A percentile compares a stretch with the other conserved stretches of the same genome.
Evolutionary conservation across 768 basidiomycete genomes (phyloP).

Genomic region (Zangia roseola): DNA sequence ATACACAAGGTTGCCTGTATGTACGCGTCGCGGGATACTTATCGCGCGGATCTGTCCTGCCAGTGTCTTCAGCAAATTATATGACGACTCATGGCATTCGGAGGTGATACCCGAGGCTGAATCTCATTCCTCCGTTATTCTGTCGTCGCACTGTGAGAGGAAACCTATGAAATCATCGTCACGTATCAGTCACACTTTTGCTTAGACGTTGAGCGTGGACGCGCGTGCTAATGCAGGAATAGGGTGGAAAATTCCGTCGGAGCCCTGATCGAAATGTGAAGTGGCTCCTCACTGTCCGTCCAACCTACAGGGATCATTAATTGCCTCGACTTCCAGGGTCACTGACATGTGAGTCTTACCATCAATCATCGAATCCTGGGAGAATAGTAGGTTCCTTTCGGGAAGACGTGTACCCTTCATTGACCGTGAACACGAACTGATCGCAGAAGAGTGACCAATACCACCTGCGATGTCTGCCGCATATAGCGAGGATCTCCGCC

Average conservation of each 20-base stretch:
- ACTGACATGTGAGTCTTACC: constrained; percentile 32
- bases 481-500: constrained; percentile 43
- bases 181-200: not conserved
- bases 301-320: constrained; percentile 23
- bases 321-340: constrained; percentile 15
- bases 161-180: constrained; percentile 16
- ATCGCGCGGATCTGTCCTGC: constrained; percentile 22
- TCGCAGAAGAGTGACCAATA: constrained; percentile 7
- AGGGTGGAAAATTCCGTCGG: constrained; percentile 38
- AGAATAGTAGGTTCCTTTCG: constrained; percentile 36
- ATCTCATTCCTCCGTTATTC: constrained; percentile 9
- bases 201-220: constrained; percentile 6
- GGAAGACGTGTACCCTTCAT: constrained; percentile 36
- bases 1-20: constrained; percentile 37
- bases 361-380: constrained; percentile 38
- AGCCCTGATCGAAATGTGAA: constrained; percentile 45
- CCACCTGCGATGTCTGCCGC: constrained; percentile 40
- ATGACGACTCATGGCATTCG: constrained; percentile 21
- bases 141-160: constrained; percentile 35
- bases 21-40: constrained; percentile 24
- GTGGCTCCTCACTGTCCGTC: constrained; percentile 29
- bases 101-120: constrained; percentile 18
- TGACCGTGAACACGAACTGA: constrained; percentile 9
- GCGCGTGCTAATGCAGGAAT: constrained; percentile 29
- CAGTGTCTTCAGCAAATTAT: constrained; percentile 28